Percentiles rank a stretch among this genome's conserved stretches.
These are phyloP conservation scores for Immersiella caudata DNA, from an alignment of 495 filamentous ascomycete species.

Conservation along the genomic window DNA sequence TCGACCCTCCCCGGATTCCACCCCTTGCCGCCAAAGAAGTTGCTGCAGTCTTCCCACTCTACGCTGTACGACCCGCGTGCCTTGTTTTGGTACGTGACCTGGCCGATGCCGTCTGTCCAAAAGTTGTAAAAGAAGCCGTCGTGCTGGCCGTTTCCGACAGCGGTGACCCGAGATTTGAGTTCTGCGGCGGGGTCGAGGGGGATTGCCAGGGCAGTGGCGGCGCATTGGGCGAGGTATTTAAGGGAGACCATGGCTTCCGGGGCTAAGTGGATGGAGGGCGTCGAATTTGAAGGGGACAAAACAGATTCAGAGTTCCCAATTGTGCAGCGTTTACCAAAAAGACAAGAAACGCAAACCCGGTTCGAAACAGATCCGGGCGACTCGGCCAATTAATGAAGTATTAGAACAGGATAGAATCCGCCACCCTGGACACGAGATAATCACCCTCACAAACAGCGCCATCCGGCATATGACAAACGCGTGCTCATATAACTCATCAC, in stretches of 20 bases:
- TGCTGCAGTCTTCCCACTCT: constrained; percentile 8
- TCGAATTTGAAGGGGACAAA: neutral
- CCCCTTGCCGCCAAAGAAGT: constrained; percentile 17
- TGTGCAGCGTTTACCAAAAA: neutral
- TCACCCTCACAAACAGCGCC: neutral
- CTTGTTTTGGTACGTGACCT: constrained; percentile 1
- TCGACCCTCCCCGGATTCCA: neutral
- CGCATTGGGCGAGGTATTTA: neutral
- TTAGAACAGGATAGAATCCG: neutral
- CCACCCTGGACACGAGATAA: neutral
- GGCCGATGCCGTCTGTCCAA: constrained; percentile 8
- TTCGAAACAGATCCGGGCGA: neutral
- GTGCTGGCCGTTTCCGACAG: constrained; percentile 6
- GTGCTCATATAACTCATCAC: neutral
- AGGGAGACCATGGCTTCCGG: neutral
- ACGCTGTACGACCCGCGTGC: constrained; percentile 1
- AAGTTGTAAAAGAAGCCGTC: constrained; percentile 17
- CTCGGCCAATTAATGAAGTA: neutral
- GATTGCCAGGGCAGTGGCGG: neutral
- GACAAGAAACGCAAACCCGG: neutral
- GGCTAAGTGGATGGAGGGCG: too few relatives aligned
- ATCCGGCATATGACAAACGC: neutral
- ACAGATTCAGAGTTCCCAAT: too few relatives aligned
- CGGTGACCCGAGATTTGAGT: neutral
- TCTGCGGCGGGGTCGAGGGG: neutral